A percentile compares a stretch with the other conserved stretches of the same genome.
phyloP scores from a whole-genome alignment of 306 rosid genomes.

The Glycine tomentella region DNA sequence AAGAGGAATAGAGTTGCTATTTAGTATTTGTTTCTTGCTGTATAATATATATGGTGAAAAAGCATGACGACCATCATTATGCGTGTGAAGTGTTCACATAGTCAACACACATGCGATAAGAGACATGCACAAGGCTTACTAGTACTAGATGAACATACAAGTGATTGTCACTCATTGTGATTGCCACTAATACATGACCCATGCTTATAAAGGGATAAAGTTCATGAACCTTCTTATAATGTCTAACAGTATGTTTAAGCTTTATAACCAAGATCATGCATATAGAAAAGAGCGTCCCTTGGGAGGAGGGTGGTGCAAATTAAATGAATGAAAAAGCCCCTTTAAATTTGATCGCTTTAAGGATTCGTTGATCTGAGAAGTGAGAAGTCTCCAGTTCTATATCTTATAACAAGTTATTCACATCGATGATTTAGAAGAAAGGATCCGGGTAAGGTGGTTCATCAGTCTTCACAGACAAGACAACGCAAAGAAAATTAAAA shows the following conservation, averaged over 20 bases:
- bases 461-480: neutral
- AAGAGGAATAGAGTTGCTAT: conserved; percentile 13
- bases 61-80: conserved; percentile 36
- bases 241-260: conserved; percentile 27
- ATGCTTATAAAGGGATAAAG: conserved; percentile 49
- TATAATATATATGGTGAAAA: conserved; percentile 39
- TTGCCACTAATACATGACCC: conserved; percentile 57
- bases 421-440: neutral
- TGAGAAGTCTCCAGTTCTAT: neutral
- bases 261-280: neutral
- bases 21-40: neutral
- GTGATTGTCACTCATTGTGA: conserved; percentile 60
- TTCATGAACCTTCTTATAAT: conserved; percentile 46
- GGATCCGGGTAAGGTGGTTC: neutral
- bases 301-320: neutral
- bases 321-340: neutral
- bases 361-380: neutral
- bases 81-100: conserved; percentile 46
- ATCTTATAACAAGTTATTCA: conserved; percentile 10
- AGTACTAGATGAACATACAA: conserved; percentile 45
- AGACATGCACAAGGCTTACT: conserved; percentile 44
- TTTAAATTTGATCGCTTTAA: neutral
- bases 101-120: conserved; percentile 51
- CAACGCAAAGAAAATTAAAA: neutral
- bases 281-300: neutral